A percentile compares a stretch with the other conserved stretches of the same genome.
phyloP scores from a whole-genome alignment of 2,329 filamentous ascomycete species.

The Aspergillus phoenicis region DNA sequence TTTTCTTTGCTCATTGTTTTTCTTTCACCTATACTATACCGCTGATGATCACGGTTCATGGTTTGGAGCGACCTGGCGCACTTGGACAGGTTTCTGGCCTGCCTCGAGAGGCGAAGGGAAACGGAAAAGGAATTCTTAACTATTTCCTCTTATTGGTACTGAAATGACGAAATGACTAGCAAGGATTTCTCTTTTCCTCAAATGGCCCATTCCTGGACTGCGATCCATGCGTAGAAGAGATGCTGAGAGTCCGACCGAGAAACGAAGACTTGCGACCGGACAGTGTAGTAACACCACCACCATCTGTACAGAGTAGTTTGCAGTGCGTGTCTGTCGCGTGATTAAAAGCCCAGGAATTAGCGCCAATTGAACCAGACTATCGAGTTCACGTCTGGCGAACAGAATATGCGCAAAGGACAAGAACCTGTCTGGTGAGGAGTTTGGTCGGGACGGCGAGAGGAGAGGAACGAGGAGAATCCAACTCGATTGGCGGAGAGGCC shows the following conservation, averaged over 20 bases:
- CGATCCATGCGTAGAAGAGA: background rate
- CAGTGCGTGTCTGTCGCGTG: background rate
- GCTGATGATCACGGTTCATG: background rate
- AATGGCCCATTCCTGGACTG: background rate
- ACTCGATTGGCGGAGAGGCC: constrained; percentile 19
- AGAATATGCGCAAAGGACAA: background rate
- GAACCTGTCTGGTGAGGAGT: background rate
- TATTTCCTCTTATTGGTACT: constrained; percentile 2
- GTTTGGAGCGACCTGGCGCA: constrained; percentile 1
- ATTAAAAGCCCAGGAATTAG: background rate
- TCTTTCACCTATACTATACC: background rate
- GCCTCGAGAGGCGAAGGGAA: background rate
- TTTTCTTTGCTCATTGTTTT: background rate
- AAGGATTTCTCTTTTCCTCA: background rate
- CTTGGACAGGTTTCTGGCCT: background rate
- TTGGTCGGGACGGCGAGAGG: constrained; percentile 19
- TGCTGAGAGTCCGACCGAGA: background rate
- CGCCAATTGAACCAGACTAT: background rate
- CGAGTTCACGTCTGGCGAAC: background rate
- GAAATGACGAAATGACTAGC: constrained; percentile 12
- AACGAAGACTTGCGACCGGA: constrained; percentile 4
- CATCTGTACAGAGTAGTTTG: background rate
- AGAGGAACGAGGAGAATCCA: constrained; percentile 5
- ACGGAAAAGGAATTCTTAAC: background rate
- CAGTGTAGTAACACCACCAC: background rate